These are phyloP conservation scores for Nicotiana undulata DNA, from an alignment of 257 asterid genomes.

Conservation along the genomic window DNA sequence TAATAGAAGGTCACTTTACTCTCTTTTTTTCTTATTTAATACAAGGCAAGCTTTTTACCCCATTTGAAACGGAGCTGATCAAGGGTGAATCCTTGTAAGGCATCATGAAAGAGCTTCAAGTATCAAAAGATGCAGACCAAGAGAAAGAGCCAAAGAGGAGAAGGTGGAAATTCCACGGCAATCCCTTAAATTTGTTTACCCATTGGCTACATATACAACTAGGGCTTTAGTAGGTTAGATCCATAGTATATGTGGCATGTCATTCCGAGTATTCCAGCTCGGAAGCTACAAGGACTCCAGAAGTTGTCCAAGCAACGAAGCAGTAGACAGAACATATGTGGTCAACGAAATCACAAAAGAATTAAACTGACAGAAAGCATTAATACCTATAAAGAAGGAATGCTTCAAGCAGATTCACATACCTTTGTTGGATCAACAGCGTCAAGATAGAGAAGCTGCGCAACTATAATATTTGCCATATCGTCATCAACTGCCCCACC, in stretches of 20 bases:
- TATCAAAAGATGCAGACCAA: neutral
- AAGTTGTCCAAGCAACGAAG: neutral
- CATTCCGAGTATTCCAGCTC: too few species aligned
- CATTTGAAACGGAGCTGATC: neutral
- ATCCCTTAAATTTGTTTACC: neutral
- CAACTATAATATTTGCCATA: slow-evolving; percentile 91
- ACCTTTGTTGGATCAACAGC: slow-evolving; percentile 85
- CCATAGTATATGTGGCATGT: neutral
- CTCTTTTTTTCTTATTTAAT: neutral
- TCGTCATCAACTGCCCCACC: slow-evolving; percentile 99
- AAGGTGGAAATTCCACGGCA: neutral
- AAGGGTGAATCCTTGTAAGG: neutral
- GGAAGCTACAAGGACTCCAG: neutral
- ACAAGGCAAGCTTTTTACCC: neutral
- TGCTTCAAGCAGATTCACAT: neutral
- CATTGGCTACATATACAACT: neutral
- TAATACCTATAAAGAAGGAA: neutral
- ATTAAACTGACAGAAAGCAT: too few species aligned
- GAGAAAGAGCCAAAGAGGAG: neutral
- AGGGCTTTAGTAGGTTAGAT: neutral
- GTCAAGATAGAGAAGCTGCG: slow-evolving; percentile 95
- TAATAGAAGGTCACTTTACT: neutral
- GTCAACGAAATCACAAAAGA: neutral
- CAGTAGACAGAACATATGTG: neutral
- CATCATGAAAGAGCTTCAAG: neutral